These are phyloP conservation scores for Tribonema minus DNA, from an alignment of 108 stramenopile species.

Conservation along the genomic window DNA sequence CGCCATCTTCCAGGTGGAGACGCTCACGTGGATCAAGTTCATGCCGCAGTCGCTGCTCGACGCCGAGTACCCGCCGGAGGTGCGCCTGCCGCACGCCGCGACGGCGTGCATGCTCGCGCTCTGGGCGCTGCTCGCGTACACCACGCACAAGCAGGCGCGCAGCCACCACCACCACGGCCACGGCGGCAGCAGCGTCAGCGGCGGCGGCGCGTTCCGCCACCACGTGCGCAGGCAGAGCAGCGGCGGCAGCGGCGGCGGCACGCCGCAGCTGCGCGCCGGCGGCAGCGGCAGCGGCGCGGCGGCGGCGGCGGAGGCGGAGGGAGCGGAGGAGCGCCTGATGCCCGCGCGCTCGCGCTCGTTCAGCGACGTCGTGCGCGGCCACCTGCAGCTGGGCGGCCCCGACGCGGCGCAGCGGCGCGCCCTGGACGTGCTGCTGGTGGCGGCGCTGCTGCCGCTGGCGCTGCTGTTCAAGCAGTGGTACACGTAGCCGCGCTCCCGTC, in stretches of 20 bases:
- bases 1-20: conserved; percentile 42
- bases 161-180: no score
- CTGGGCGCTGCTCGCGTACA: neutral
- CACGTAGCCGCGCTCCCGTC: neutral
- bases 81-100: neutral
- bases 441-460: neutral
- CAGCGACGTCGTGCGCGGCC: neutral
- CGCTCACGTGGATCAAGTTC: conserved; percentile 38
- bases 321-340: no score
- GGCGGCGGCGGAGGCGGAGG: no score
- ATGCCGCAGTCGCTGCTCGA: conserved; percentile 26
- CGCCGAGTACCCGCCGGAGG: conserved; percentile 21
- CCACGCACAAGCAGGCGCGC: neutral
- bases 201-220: no score
- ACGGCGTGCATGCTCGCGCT: neutral
- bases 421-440: neutral
- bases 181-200: no score
- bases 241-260: no score
- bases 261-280: no score
- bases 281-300: no score
- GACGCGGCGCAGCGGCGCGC: neutral
- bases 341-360: neutral
- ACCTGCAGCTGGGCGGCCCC: neutral
- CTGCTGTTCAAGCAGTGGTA: neutral
- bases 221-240: no score